Conservation (phyloP, 345 rosid genomes). For the Cardamine occulta region DNA sequence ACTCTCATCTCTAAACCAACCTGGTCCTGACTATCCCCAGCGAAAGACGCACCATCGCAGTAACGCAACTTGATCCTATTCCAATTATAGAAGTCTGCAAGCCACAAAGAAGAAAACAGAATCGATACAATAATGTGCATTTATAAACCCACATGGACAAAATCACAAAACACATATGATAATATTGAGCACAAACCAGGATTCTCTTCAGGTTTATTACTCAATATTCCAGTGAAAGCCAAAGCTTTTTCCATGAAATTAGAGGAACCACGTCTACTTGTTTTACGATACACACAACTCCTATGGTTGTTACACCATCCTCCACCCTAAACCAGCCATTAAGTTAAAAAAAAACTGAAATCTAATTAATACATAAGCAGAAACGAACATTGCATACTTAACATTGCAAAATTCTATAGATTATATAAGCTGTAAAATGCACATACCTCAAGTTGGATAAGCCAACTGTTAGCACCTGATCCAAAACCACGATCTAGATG, state of each 20-base stretch:
- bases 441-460: constrained; percentile 84
- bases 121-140: neutral
- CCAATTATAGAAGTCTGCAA: constrained; percentile 93
- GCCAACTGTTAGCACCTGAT: constrained; percentile 82
- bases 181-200: constrained; percentile 54
- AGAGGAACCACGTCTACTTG: constrained; percentile 80
- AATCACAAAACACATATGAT: neutral
- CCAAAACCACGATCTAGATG: constrained; percentile 79
- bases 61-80: constrained; percentile 86
- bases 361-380: constrained; percentile 3
- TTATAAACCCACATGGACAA: neutral
- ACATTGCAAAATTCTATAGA: neutral
- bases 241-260: constrained; percentile 71
- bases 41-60: constrained; percentile 98
- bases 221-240: constrained; percentile 74
- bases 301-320: constrained; percentile 77
- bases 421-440: neutral
- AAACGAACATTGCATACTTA: neutral
- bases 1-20: constrained; percentile 40
- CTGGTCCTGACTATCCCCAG: constrained; percentile 74
- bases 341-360: neutral
- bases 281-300: constrained; percentile 71
- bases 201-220: constrained; percentile 79
- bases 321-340: constrained; percentile 66
- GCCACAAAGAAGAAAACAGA: constrained; percentile 6